Percentiles rank a stretch among this genome's conserved stretches.
These are phyloP conservation scores for Ophiocordyceps camponoti-leonardi DNA, from an alignment of 2,329 filamentous ascomycete species.

Conservation along the genomic window DNA sequence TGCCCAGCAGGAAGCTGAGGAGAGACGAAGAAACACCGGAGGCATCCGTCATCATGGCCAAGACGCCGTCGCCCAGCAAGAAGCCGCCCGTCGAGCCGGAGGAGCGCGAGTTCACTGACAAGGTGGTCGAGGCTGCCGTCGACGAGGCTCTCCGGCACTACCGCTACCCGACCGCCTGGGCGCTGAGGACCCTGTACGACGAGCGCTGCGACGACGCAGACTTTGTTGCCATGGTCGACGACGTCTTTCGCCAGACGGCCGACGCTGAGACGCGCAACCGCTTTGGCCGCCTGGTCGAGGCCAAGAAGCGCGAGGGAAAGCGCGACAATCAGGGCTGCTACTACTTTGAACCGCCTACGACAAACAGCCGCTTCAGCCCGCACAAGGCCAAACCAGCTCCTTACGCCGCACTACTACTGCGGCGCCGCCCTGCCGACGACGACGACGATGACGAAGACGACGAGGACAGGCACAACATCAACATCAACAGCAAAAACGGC, in stretches of 20 bases:
- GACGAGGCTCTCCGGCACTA: conserved; percentile 37
- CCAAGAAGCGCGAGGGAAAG: conserved; percentile 40
- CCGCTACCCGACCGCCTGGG: conserved; percentile 45
- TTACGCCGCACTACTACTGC: conserved; percentile 26
- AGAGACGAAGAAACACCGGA: conserved; percentile 6
- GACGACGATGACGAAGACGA: conserved; percentile 7
- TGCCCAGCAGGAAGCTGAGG: conserved; percentile 10
- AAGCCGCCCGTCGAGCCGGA: conserved; percentile 8
- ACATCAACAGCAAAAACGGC: too few relatives aligned
- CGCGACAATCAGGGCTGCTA: conserved; percentile 31
- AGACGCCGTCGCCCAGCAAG: conserved; percentile 3
- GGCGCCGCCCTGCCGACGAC: conserved; percentile 10
- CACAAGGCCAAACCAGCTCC: conserved; percentile 30
- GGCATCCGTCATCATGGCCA: conserved; percentile 1
- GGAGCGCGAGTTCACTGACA: conserved; percentile 28
- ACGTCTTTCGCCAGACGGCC: conserved; percentile 40
- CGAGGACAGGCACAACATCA: too few relatives aligned
- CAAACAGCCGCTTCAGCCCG: conserved; percentile 22
- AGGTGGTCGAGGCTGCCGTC: conserved; percentile 38
- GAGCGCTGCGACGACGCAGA: conserved; percentile 31
- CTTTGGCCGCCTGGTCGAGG: conserved; percentile 31
- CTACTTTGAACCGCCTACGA: conserved; percentile 34
- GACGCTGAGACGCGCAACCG: conserved; percentile 30
- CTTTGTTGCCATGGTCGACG: conserved; percentile 39
- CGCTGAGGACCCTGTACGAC: conserved; percentile 41